Evolutionary conservation across 148 eudicot species (phyloP).

Genomic region (Talinum fruticosum): DNA sequence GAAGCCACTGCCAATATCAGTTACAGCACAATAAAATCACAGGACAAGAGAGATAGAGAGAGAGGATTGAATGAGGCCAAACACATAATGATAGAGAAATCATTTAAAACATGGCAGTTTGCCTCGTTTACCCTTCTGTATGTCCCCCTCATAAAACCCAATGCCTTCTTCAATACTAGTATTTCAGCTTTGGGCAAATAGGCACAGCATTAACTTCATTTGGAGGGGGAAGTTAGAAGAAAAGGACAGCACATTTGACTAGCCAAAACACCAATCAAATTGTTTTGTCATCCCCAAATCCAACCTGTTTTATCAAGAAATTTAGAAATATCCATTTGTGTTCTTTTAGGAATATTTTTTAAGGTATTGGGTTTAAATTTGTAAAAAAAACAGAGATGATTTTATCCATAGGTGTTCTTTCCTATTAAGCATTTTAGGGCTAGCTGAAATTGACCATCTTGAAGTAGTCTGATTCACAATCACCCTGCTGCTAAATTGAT

Average conservation of each 20-base stretch:
- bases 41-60: background rate
- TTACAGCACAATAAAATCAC: conserved; percentile 7
- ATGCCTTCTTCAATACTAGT: conserved; percentile 9
- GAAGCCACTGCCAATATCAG: conserved; percentile 13
- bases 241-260: conserved; percentile 17
- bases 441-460: no score
- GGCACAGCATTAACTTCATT: conserved; percentile 30
- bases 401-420: no score
- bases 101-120: conserved; percentile 24
- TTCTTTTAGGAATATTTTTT: no score
- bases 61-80: conserved; percentile 1
- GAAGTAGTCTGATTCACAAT: no score
- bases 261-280: background rate
- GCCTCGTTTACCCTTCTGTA: background rate
- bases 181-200: conserved; percentile 24
- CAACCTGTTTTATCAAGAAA: background rate
- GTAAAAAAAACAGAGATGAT: no score
- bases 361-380: no score
- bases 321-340: no score
- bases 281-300: background rate
- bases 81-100: conserved; percentile 26
- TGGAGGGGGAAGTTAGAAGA: conserved; percentile 12
- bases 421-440: no score
- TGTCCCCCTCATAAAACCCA: conserved; percentile 19
- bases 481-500: no score